Evolutionary conservation across 2,329 filamentous ascomycete species (phyloP), one percentile per base, ranked within the genome.

Genomic region (Leptographium radiaticola): DNA sequence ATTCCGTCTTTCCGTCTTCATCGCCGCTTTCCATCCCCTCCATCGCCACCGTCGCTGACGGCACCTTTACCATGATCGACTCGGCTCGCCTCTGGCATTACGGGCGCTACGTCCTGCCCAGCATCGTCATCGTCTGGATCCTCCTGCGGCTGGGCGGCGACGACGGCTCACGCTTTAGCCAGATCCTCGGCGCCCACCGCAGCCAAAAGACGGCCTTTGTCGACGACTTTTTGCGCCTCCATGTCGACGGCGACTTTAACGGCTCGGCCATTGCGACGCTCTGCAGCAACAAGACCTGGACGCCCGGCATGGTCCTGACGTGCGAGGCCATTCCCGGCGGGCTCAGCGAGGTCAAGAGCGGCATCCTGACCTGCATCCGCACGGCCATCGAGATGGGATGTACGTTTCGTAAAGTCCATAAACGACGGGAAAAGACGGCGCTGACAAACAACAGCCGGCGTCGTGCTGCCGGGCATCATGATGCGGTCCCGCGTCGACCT

Each of bases 321-420:
- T 73, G 74, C 55, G 68, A 69, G 18, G 64, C 69, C n/a, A 64
- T 67, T 7, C 63, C 68, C 2, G 74, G 71, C 4, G 71, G 70
- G 6, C 59, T 75, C n/a, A 70, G 65, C 7, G 66, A 69, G 51
- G 68, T 74, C 18, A 68, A 71, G 55, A 72, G 72, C 57, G 68
- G 67, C n/a, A 63, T 71, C 39, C 61, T 75, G 51, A 69, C 68
- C 55, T 75, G 73, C 60, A 60, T 75, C 25, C 67, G 71, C 45
- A 67, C 71, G 51, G 71, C 70, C 15, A 73, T 75, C 36, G 70
- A 74, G 63, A 69, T 71, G 44, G 73, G 73, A 53, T 72, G 73
- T 66, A 57, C 59, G 60, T 67, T 2, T 59, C 15, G 6, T 10
- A 15, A 25, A 18, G 10, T 34, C 11, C 5, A 2, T 11, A 18